Percentiles rank a stretch among this genome's conserved stretches.
phyloP scores from a whole-genome alignment of 345 rosid species.

The Syzygium jambos region DNA sequence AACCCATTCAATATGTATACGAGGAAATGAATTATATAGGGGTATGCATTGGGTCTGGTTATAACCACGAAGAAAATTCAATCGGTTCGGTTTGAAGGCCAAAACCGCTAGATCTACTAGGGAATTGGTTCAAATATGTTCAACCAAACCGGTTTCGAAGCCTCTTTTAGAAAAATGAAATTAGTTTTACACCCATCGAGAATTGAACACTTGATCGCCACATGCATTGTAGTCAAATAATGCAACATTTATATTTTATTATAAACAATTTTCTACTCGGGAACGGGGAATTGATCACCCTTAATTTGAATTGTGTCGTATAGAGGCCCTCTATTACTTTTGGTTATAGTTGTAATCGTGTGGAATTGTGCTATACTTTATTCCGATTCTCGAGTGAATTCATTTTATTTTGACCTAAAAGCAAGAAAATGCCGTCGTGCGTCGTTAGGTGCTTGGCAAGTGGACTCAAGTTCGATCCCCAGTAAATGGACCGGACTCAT shows the following conservation, averaged over 20 bases:
- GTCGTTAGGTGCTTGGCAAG: neutral
- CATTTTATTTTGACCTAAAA: neutral
- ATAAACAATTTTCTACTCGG: neutral
- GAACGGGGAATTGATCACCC: neutral
- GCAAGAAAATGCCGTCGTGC: neutral
- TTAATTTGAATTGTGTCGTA: neutral
- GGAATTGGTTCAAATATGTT: neutral
- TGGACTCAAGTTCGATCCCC: neutral
- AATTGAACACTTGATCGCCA: rapidly evolving
- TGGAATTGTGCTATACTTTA: neutral
- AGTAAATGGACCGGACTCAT: no score
- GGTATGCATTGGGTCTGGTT: neutral
- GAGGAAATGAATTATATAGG: neutral
- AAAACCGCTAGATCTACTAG: rapidly evolving
- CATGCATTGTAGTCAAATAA: neutral
- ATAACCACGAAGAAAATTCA: no score
- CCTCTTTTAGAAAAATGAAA: no score
- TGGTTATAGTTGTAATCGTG: neutral
- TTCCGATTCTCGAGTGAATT: neutral
- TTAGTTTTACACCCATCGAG: neutral
- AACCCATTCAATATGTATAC: neutral
- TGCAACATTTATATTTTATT: neutral
- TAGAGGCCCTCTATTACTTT: neutral
- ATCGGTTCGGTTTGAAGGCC: neutral
- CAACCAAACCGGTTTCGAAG: neutral